Percentiles rank a stretch among this genome's conserved stretches.
These are phyloP conservation scores for Starmerella roubikii DNA, from an alignment of 805 yeast genomes.

Conservation along the genomic window DNA sequence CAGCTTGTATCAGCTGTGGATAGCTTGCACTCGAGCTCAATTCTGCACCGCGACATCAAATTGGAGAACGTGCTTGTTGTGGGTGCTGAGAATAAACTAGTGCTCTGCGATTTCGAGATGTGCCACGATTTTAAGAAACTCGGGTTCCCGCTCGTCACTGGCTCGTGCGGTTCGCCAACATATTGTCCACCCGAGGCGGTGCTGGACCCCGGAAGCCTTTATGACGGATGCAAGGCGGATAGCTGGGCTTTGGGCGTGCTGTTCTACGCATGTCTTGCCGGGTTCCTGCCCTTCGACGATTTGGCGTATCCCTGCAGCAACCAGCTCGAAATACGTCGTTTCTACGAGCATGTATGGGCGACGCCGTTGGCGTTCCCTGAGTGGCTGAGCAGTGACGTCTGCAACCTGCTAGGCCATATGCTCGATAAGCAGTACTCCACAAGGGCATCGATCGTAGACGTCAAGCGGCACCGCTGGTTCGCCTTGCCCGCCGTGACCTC, in stretches of 20 bases:
- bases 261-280: constrained; percentile 71
- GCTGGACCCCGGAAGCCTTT: background rate
- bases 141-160: constrained; percentile 39
- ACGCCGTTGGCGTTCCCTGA: constrained; percentile 91
- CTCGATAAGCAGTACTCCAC: constrained; percentile 50
- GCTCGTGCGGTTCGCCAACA: constrained; percentile 94
- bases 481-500: background rate
- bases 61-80: constrained; percentile 71
- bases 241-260: constrained; percentile 97
- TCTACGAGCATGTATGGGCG: constrained; percentile 61
- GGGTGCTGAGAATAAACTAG: constrained; percentile 41
- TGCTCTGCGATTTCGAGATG: constrained; percentile 84
- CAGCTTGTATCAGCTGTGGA: constrained; percentile 63
- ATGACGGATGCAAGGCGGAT: constrained; percentile 72
- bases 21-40: constrained; percentile 55
- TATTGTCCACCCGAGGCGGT: constrained; percentile 74
- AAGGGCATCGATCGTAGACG: constrained; percentile 32
- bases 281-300: constrained; percentile 73
- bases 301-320: constrained; percentile 86
- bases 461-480: constrained; percentile 6
- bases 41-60: constrained; percentile 79
- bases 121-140: constrained; percentile 34
- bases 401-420: constrained; percentile 46
- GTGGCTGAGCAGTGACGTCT: constrained; percentile 40
- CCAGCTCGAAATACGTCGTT: constrained; percentile 65